A percentile compares a stretch with the other conserved stretches of the same genome.
phyloP scores from a whole-genome alignment of 1,284 basidiomycete species.

The Earliella scabrosa region DNA sequence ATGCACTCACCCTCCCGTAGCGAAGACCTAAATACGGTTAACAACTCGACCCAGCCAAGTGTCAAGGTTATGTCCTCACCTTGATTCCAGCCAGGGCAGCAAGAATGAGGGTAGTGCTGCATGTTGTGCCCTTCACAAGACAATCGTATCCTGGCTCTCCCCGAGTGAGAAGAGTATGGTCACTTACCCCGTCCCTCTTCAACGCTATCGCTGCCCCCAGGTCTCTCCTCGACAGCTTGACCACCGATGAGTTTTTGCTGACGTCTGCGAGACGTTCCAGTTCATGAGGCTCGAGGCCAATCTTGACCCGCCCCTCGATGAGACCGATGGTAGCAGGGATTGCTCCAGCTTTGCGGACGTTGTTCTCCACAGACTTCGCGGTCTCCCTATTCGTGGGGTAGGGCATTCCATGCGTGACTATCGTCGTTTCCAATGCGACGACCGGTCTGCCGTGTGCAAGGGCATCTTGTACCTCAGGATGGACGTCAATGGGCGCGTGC shows the following conservation, averaged over 20 bases:
- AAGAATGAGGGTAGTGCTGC: constrained; percentile 86
- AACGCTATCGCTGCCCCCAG: constrained; percentile 78
- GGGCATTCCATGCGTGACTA: constrained; percentile 92
- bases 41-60: constrained; percentile 1
- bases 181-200: constrained; percentile 61
- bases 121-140: constrained; percentile 74
- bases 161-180: background rate
- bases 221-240: constrained; percentile 90
- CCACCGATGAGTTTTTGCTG: constrained; percentile 43
- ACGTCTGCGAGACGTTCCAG: constrained; percentile 76
- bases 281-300: constrained; percentile 76
- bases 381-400: constrained; percentile 80
- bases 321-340: constrained; percentile 93
- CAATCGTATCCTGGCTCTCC: background rate
- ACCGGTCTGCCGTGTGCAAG: constrained; percentile 61
- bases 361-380: constrained; percentile 74
- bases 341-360: constrained; percentile 79
- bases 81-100: constrained; percentile 85
- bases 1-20: constrained; percentile 73
- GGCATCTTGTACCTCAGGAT: constrained; percentile 82
- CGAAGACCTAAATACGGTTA: constrained; percentile 62
- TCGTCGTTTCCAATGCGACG: constrained; percentile 85
- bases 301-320: constrained; percentile 82
- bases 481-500: constrained; percentile 58
- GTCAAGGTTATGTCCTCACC: constrained; percentile 38